These are phyloP conservation scores for Cladorrhinum sp. DNA, from an alignment of 2,329 filamentous ascomycete species.

Conservation along the genomic window DNA sequence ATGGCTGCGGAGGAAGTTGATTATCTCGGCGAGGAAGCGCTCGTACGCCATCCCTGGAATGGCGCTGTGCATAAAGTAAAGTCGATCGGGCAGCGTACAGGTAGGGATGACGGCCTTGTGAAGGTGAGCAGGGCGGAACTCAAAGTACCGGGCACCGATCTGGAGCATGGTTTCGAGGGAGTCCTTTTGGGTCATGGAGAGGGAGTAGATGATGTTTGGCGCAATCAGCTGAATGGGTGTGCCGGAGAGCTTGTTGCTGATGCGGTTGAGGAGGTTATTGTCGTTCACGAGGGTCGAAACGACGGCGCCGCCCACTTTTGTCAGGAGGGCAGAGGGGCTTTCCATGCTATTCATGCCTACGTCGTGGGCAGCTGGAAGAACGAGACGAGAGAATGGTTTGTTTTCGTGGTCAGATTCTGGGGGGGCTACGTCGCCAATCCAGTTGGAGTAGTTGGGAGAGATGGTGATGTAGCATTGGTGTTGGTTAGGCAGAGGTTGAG, in stretches of 20 bases:
- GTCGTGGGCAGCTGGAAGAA: constrained; percentile 47
- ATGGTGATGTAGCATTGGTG: constrained; percentile 48
- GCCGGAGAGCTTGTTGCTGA: constrained; percentile 29
- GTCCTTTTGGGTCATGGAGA: constrained; percentile 52
- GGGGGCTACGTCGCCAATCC: constrained; percentile 44
- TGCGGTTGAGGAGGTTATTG: constrained; percentile 12
- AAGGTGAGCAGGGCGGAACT: constrained; percentile 49
- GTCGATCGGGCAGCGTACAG: constrained; percentile 40
- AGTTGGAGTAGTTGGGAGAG: constrained; percentile 39
- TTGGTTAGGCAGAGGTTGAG: constrained; percentile 40
- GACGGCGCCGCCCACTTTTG: constrained; percentile 34
- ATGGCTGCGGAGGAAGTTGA: constrained; percentile 41
- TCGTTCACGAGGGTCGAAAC: constrained; percentile 29
- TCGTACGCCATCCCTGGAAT: constrained; percentile 50
- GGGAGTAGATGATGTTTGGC: constrained; percentile 44
- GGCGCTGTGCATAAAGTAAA: constrained; percentile 50
- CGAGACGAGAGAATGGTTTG: constrained; percentile 41
- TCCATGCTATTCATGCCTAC: constrained; percentile 52
- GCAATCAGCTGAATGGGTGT: constrained; percentile 31
- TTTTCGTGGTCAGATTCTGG: constrained; percentile 37
- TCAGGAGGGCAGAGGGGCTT: constrained; percentile 38
- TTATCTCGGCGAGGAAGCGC: constrained; percentile 40
- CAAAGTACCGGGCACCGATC: constrained; percentile 50
- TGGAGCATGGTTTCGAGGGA: constrained; percentile 41
- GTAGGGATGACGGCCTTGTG: constrained; percentile 39